Base-by-base conservation (phyloP, 805 yeast genomes). In the Spathaspora passalidarum region DNA sequence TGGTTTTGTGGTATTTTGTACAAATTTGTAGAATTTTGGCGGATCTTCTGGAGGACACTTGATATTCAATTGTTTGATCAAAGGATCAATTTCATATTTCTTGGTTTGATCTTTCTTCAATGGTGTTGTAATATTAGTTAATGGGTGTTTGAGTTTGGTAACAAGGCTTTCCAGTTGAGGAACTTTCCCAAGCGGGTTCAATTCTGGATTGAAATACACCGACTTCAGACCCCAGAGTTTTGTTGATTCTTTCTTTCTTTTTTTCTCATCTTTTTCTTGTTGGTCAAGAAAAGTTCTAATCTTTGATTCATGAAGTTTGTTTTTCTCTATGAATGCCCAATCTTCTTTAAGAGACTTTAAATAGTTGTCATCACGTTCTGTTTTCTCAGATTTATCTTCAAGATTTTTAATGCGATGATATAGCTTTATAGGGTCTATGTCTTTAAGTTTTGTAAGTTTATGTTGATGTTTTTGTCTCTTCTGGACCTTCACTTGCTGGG, bases 191-290 rank as follows among this genome's bases (percentile, higher is more conserved):
- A 73, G 55, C 2, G 84, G 82, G 49, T 84, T 84, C 66, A 85
- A 73, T 49, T 83, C 87, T 4, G 84, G 81, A 53, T 84, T 84
- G 60, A 79, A 82, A 56, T 77, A 84, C 1, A 81, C 67, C 6
- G 87, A 81, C 32, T 69, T 62, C 22, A 52, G 55, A 1, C 82
- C 84, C 54, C 78, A 62, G 7, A 67, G 61, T 42, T 56, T 68
- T 49, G 47, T 54, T n/a, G 45, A 49, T 39, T 46, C 56, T 35
- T 44, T 46, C 25, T 47, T 47, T 36, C 52, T 48, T 26, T 55
- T 49, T 25, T 46, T 44, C 36, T 56, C 52, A 26, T 57, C 54
- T 34, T 44, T 38, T 40, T 61, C 56, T 20, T 53, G 25, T 40
- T 49, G 49, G 38, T 48, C 58, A 21, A 68, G 44, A 40, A 68